Conservation (phyloP, 805 yeast species). For the Wickerhamiella lipophila region DNA sequence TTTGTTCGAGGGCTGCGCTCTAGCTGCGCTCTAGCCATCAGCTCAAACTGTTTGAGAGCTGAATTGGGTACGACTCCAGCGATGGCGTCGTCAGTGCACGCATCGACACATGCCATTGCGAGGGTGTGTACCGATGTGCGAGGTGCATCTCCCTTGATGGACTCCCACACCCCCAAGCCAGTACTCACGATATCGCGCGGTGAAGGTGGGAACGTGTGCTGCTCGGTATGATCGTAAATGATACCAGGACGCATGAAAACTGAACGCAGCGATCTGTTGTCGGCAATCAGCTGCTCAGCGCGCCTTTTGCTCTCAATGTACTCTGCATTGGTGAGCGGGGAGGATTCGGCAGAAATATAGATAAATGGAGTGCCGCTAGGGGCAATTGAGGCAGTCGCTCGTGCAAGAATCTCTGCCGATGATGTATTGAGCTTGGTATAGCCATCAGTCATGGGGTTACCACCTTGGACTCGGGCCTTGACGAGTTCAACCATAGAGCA, state of each 20-base stretch:
- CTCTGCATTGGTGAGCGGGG: slow-evolving; percentile 54
- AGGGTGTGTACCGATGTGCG: slow-evolving; percentile 46
- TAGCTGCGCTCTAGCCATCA: neutral
- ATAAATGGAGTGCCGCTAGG: slow-evolving; percentile 35
- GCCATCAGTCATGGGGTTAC: slow-evolving; percentile 39
- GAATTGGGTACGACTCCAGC: slow-evolving; percentile 50
- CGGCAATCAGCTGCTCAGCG: slow-evolving; percentile 46
- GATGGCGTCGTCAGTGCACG: slow-evolving; percentile 38
- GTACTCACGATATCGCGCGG: slow-evolving; percentile 34
- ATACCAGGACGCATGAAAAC: slow-evolving; percentile 71
- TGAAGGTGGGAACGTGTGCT: slow-evolving; percentile 14
- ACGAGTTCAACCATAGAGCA: slow-evolving; percentile 12
- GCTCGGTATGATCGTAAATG: slow-evolving; percentile 47
- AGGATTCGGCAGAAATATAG: slow-evolving; percentile 68
- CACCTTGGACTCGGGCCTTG: slow-evolving; percentile 30
- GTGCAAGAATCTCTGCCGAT: slow-evolving; percentile 54
- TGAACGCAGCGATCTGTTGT: slow-evolving; percentile 39
- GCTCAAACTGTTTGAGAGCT: slow-evolving; percentile 24
- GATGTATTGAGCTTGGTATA: slow-evolving; percentile 57
- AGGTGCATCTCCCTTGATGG: slow-evolving; percentile 34
- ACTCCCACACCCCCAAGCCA: slow-evolving; percentile 34
- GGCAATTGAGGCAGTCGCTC: slow-evolving; percentile 32
- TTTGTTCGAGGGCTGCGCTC: neutral
- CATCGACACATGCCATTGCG: slow-evolving; percentile 44
- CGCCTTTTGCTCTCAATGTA: slow-evolving; percentile 65